Percentiles rank a stretch among this genome's conserved stretches.
Evolutionary conservation across 2,329 filamentous ascomycete genomes (phyloP).

Genomic region (Penicillium sp.): DNA sequence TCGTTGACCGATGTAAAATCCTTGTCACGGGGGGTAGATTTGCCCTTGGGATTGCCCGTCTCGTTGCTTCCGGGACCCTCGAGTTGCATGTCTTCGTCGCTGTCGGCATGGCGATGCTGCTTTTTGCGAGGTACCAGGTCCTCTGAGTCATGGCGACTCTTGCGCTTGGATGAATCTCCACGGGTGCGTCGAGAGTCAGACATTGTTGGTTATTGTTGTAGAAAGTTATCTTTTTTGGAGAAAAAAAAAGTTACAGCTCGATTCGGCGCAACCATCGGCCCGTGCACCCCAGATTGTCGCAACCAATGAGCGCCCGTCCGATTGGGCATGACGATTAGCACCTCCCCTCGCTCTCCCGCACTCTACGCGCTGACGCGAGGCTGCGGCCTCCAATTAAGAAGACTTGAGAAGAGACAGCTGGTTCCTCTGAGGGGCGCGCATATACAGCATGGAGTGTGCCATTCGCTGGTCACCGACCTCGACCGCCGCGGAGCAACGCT

Average conservation of each 20-base stretch:
- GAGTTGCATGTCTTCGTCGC: conserved; percentile 13
- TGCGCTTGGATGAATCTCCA: conserved; percentile 27
- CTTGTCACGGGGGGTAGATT: conserved; percentile 25
- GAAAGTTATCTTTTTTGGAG: not conserved
- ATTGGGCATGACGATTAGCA: conserved; percentile 15
- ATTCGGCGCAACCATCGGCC: conserved; percentile 30
- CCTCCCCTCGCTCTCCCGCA: conserved; percentile 4
- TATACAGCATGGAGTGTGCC: conserved; percentile 44
- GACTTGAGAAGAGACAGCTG: not conserved
- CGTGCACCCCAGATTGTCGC: conserved; percentile 27
- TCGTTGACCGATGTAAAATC: conserved; percentile 46
- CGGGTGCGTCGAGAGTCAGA: conserved; percentile 18
- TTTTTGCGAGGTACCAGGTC: conserved; percentile 30
- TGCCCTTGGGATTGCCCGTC: conserved; percentile 20
- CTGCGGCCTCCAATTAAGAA: conserved; percentile 13
- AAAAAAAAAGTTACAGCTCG: conserved; percentile 21
- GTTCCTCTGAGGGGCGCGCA: not conserved
- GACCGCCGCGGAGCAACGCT: conserved; percentile 53
- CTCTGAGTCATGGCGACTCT: conserved; percentile 27
- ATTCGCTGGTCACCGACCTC: conserved; percentile 65
- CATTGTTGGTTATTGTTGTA: conserved; percentile 13
- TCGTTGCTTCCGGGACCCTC: not conserved
- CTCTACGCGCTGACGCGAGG: conserved; percentile 9
- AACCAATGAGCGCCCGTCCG: conserved; percentile 27
- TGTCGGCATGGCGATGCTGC: conserved; percentile 17